A percentile compares a stretch with the other conserved stretches of the same genome.
phyloP scores from a whole-genome alignment of 1,139 yeast species.

The Suhomyces anneliseae region DNA sequence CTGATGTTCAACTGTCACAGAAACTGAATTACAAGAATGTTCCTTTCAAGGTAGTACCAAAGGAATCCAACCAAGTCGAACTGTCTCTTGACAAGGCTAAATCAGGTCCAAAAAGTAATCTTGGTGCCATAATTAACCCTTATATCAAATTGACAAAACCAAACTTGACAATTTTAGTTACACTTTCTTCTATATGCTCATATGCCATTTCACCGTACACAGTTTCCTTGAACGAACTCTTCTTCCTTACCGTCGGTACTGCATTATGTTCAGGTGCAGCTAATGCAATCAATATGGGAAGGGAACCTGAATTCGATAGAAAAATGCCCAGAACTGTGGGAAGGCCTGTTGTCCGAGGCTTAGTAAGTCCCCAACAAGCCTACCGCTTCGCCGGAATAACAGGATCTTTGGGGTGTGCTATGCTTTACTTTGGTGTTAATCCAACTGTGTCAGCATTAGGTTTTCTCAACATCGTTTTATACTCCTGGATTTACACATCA shows the following conservation, averaged over 20 bases:
- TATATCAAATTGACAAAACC: conserved; percentile 87
- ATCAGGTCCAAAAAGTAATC: conserved; percentile 11
- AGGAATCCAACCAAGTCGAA: conserved; percentile 17
- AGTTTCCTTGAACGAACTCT: conserved; percentile 65
- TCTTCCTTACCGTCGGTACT: conserved; percentile 80
- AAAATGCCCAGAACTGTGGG: conserved; percentile 86
- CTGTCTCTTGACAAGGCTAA: conserved; percentile 3
- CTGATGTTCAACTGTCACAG: conserved; percentile 30
- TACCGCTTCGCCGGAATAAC: conserved; percentile 72
- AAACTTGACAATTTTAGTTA: conserved; percentile 80
- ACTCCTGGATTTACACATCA: conserved; percentile 89
- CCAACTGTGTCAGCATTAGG: conserved; percentile 82
- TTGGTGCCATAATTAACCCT: conserved; percentile 47
- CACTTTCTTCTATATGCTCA: conserved; percentile 87
- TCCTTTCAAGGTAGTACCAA: conserved; percentile 61
- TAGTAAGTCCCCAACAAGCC: conserved; percentile 74
- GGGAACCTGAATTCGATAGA: conserved; percentile 88
- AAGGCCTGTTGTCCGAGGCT: conserved; percentile 89
- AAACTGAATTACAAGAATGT: conserved; percentile 28
- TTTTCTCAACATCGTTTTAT: conserved; percentile 70
- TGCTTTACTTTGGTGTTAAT: conserved; percentile 79
- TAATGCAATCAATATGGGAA: conserved; percentile 93
- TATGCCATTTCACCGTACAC: conserved; percentile 89
- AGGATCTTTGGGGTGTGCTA: conserved; percentile 69
- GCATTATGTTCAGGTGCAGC: conserved; percentile 90